A percentile compares a stretch with the other conserved stretches of the same genome.
Evolutionary conservation across 192 early-diverging fungal genomes (phyloP).

Genomic region (Rhizoclosmatium sp.): DNA sequence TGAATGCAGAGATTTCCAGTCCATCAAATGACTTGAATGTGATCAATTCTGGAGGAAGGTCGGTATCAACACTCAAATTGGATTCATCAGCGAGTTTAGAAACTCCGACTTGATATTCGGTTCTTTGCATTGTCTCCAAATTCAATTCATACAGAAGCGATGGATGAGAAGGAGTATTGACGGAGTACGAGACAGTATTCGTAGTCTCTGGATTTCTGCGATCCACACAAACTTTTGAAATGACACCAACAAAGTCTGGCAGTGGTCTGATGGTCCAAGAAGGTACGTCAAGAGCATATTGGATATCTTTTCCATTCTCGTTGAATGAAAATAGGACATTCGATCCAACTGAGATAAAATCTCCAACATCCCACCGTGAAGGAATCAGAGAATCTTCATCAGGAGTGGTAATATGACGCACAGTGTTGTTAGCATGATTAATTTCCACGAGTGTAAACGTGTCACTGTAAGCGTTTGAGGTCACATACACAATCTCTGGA

Average conservation of each 20-base stretch:
- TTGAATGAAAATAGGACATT: neutral
- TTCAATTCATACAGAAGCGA: neutral
- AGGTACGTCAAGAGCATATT: neutral
- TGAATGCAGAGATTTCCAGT: neutral
- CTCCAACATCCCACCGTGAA: neutral
- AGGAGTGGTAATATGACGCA: conserved; percentile 12
- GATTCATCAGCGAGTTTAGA: neutral
- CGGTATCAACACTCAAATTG: too few relatives aligned
- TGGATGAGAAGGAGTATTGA: neutral
- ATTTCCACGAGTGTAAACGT: neutral
- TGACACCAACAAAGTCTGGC: neutral
- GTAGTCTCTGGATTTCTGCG: neutral
- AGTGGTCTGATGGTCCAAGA: neutral
- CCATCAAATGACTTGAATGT: conserved; percentile 16
- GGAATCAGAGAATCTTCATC: neutral
- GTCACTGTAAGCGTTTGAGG: neutral
- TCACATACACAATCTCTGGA: neutral
- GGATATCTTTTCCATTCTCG: neutral
- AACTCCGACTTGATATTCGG: neutral
- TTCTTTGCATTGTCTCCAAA: neutral
- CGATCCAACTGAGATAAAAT: neutral
- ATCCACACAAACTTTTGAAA: neutral
- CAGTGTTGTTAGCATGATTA: neutral
- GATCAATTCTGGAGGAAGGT: conserved; percentile 3
- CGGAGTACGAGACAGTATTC: neutral